These are phyloP conservation scores for Penicillium sp. DNA, from an alignment of 2,329 filamentous ascomycete species.

Conservation along the genomic window DNA sequence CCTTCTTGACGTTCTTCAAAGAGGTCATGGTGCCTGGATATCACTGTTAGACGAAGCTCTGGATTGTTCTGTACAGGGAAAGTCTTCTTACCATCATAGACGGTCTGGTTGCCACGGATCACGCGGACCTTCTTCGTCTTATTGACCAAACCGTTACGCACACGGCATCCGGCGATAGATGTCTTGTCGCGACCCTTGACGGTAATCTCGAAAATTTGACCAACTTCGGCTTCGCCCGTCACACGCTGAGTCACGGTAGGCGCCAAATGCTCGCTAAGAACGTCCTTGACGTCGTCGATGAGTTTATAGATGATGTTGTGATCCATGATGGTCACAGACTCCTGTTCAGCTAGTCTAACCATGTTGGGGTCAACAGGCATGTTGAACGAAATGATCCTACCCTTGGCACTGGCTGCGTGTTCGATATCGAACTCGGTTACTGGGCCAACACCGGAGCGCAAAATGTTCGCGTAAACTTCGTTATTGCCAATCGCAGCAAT, in stretches of 20 bases:
- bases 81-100: slow-evolving; percentile 76
- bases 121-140: slow-evolving; percentile 70
- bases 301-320: slow-evolving; percentile 68
- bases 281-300: slow-evolving; percentile 54
- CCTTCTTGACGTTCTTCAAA: slow-evolving; percentile 90
- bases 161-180: slow-evolving; percentile 83
- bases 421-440: slow-evolving; percentile 87
- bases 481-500: slow-evolving; percentile 80
- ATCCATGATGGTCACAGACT: slow-evolving; percentile 77
- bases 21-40: slow-evolving; percentile 72
- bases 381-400: slow-evolving; percentile 86
- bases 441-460: slow-evolving; percentile 76
- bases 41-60: neutral
- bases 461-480: slow-evolving; percentile 75
- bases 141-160: slow-evolving; percentile 76
- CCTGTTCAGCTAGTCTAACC: slow-evolving; percentile 67
- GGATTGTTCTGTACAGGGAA: neutral
- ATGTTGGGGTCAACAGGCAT: slow-evolving; percentile 69
- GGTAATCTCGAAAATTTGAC: slow-evolving; percentile 82
- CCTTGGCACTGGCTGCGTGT: slow-evolving; percentile 76
- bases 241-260: slow-evolving; percentile 70
- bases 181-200: slow-evolving; percentile 70
- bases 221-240: slow-evolving; percentile 83
- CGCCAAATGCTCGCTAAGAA: slow-evolving; percentile 70
- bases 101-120: slow-evolving; percentile 66